A percentile compares a stretch with the other conserved stretches of the same genome.
Conservation (phyloP, 2,329 filamentous ascomycete species). For the Pyrenochaeta sp. region DNA sequence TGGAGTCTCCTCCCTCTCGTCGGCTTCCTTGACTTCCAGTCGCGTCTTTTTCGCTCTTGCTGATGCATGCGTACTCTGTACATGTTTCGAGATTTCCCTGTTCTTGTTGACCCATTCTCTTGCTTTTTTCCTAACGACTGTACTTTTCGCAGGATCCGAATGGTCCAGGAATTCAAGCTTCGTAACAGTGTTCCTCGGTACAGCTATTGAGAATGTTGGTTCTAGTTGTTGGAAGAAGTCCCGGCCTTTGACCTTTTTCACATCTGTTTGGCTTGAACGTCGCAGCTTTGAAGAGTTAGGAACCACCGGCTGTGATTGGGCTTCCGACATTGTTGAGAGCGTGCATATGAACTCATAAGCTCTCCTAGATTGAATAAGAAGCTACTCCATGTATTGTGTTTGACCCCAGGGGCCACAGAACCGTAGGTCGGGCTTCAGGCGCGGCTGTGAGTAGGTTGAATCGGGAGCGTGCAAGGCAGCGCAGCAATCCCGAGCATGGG, state of each 20-base stretch:
- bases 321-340: not conserved
- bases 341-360: too few relatives aligned
- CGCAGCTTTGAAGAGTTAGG: not conserved
- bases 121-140: conserved; percentile 33
- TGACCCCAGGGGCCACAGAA: too few relatives aligned
- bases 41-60: conserved; percentile 4
- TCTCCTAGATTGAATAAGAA: not conserved
- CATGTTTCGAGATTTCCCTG: conserved; percentile 13
- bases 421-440: not conserved
- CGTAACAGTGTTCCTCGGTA: conserved; percentile 13
- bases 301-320: not conserved
- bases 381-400: too few relatives aligned
- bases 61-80: not conserved
- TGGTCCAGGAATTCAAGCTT: conserved; percentile 32
- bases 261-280: not conserved
- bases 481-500: not conserved
- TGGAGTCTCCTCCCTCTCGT: conserved; percentile 3
- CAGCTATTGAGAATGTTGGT: conserved; percentile 27
- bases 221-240: conserved; percentile 31
- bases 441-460: not conserved
- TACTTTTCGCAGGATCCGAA: conserved; percentile 27
- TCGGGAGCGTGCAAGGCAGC: not conserved
- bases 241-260: conserved; percentile 17
- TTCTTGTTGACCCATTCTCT: conserved; percentile 36
- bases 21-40: not conserved